A percentile compares a stretch with the other conserved stretches of the same genome.
These are phyloP conservation scores for Rhizoclosmatium sp. DNA, from an alignment of 192 early-diverging fungal genomes.

Conservation along the genomic window DNA sequence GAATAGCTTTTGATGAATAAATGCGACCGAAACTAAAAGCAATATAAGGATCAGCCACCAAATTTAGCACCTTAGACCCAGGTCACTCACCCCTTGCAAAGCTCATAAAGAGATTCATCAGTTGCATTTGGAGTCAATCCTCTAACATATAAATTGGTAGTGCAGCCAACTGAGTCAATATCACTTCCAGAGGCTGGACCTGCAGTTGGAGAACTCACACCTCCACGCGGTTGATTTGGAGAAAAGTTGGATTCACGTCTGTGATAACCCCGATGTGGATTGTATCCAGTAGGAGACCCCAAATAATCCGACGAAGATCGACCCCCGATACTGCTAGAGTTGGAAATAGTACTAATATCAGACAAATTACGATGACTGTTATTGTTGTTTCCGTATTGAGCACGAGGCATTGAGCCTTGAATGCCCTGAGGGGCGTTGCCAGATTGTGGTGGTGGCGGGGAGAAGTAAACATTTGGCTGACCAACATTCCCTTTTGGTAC, in stretches of 20 bases:
- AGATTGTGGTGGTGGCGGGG: neutral
- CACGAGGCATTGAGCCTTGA: too few species aligned
- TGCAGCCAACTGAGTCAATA: slow-evolving; percentile 18
- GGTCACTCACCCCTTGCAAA: slow-evolving; percentile 67
- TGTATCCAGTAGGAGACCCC: neutral
- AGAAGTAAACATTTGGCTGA: neutral
- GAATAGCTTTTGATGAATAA: slow-evolving; percentile 82
- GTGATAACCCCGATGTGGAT: neutral
- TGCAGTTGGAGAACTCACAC: too few species aligned
- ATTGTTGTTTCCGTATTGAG: neutral
- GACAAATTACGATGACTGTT: slow-evolving; percentile 2
- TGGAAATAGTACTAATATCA: slow-evolving; percentile 15
- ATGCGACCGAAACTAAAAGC: slow-evolving; percentile 69
- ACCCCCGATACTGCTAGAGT: slow-evolving; percentile 6
- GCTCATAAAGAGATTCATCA: slow-evolving; percentile 68
- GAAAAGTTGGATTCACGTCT: neutral
- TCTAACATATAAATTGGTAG: slow-evolving; percentile 83
- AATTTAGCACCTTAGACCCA: slow-evolving; percentile 1
- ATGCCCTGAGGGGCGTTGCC: too few species aligned
- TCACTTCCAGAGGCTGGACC: neutral
- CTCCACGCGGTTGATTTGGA: neutral
- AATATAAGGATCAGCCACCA: neutral
- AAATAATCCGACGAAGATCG: neutral
- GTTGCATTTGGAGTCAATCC: slow-evolving; percentile 70
- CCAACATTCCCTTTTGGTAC: neutral